Evolutionary conservation across 2,329 filamentous ascomycete species (phyloP), one percentile per base, ranked within the genome.

Genomic region (Monilinia fructigena): DNA sequence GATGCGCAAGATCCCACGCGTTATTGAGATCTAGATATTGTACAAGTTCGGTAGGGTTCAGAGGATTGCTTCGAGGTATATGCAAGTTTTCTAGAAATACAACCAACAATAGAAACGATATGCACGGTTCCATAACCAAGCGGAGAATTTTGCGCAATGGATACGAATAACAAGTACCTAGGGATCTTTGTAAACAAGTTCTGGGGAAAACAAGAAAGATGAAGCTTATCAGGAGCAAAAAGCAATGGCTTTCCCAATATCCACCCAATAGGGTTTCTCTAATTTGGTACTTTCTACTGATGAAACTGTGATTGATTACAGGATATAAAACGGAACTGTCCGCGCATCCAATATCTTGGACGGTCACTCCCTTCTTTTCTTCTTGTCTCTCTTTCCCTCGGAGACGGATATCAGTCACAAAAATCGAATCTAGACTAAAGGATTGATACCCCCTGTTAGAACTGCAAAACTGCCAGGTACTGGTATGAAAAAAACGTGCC

Each of bases 41-140:
- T 50, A 26, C 45, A 10, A 16, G 38, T 26, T 50, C 20, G 28
- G 58, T 38, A 50, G 11, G 45, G 45, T 45, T 38, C 23, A 23
- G 45, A 16, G 31, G 45, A 52, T 26, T 6, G 45, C 58, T 31
- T 31, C 31, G 58, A 61, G 14, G 58, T 20, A 61, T 31, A 38
- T 38, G 31, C 58, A 61, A 50, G 58, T 61, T 50, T 50, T 61
- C 58, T 60, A 61, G 28, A 50, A 61, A 38, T 61, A 50, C 38
- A 52, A 16, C 48, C 47, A 20, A 35, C 45, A 50, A 61, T 23
- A 28, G 45, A 31, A 61, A 61, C 58, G 58, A 50, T 26, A n/a
- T 45, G 58, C 45, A 50, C 58, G 28, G 45, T 11, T 50, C 58
- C 58, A 61, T 38, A 7, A 7, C 50, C 31, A 50, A 50, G 45